Evolutionary conservation across 306 rosid species (phyloP).

Genomic region (Sechiopsis laciniata): DNA sequence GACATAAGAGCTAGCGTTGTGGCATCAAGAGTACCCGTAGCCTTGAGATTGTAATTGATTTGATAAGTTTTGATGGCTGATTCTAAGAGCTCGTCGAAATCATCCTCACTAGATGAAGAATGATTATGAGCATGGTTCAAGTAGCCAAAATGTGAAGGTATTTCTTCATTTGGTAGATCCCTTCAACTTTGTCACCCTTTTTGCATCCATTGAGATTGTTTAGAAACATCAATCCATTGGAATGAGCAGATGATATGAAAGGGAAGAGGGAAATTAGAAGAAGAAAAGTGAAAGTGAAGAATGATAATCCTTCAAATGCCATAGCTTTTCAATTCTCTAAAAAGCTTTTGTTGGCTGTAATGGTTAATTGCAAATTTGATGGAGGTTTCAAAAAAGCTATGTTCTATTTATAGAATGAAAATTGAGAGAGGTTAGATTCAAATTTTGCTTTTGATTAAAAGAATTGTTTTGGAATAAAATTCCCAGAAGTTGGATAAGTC

Average conservation of each 20-base stretch:
- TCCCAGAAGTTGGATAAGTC: not conserved
- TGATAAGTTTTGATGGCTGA: constrained; percentile 31
- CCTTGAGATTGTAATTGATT: constrained; percentile 22
- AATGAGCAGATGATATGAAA: not conserved
- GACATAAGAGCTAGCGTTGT: constrained; percentile 23
- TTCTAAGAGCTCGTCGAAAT: constrained; percentile 24
- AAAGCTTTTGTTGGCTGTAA: not conserved
- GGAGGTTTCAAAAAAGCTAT: not conserved
- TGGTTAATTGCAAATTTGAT: not conserved
- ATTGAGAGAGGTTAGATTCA: not conserved
- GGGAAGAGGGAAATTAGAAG: not conserved
- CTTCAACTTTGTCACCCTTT: constrained; percentile 21
- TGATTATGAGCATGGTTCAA: not conserved
- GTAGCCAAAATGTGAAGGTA: constrained; percentile 27
- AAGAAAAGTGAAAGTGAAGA: not conserved
- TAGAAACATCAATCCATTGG: constrained; percentile 15
- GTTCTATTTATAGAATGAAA: not conserved
- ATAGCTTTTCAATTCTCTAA: not conserved
- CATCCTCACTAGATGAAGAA: not conserved
- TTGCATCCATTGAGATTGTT: constrained; percentile 23
- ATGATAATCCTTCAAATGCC: not conserved
- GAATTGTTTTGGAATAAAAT: not conserved
- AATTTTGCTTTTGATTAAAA: not conserved
- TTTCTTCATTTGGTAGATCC: constrained; percentile 20
- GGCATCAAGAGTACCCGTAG: constrained; percentile 24